phyloP scores from a whole-genome alignment of 371 early-diverging fungal genomes.

The Syncephalastrum racemosum region DNA sequence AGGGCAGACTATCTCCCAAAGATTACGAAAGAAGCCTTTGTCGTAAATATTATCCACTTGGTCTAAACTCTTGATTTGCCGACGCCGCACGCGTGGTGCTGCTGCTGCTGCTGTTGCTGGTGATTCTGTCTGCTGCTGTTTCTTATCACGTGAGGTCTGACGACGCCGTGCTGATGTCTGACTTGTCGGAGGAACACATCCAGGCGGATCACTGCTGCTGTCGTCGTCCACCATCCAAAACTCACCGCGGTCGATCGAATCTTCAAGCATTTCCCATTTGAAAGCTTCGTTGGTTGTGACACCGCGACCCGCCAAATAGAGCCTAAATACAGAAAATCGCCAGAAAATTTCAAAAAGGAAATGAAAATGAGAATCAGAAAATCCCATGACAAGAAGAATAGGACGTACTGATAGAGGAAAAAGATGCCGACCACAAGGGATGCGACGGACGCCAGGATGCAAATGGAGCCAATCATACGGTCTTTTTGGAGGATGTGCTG shows the following conservation, averaged over 20 bases:
- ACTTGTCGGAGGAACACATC: not conserved
- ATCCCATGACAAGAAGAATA: not conserved
- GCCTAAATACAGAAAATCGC: constrained; percentile 17
- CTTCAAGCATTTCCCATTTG: constrained; percentile 76
- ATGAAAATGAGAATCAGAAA: not conserved
- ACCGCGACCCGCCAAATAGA: constrained; percentile 63
- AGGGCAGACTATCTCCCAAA: constrained; percentile 40
- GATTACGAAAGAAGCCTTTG: constrained; percentile 54
- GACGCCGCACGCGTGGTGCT: constrained; percentile 13
- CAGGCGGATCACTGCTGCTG: not conserved
- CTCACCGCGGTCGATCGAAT: constrained; percentile 64
- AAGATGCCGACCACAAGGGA: constrained; percentile 63
- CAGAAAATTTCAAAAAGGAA: no score
- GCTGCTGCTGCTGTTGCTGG: constrained; percentile 21
- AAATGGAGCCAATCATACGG: constrained; percentile 60
- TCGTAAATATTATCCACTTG: constrained; percentile 71
- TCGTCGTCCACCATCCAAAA: constrained; percentile 35
- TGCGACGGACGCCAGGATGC: constrained; percentile 61
- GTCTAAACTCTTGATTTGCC: constrained; percentile 43
- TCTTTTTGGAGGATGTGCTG: constrained; percentile 63
- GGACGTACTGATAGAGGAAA: constrained; percentile 57
- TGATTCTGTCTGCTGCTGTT: constrained; percentile 9
- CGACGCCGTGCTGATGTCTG: no score
- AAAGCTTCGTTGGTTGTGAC: constrained; percentile 76
- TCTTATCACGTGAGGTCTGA: not conserved